Conservation (phyloP, 129 eudicot species). For the Escallonia herrerae region DNA sequence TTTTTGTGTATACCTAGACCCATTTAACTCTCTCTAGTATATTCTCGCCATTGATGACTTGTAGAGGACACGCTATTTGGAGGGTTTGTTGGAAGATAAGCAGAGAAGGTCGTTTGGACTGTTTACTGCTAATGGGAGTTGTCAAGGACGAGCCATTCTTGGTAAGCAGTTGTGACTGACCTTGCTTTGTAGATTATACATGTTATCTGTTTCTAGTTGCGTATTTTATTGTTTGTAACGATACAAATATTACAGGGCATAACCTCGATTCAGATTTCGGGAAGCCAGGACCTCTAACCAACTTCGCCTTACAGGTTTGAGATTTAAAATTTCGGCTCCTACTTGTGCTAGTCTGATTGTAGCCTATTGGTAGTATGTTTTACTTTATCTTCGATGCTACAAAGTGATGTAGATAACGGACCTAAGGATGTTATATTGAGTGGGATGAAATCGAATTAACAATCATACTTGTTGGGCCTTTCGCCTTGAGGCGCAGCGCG, state of each 20-base stretch:
- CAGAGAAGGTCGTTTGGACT: conserved; percentile 27
- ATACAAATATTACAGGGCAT: conserved; percentile 21
- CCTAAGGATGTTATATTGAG: too few relatives aligned
- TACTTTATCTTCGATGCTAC: too few relatives aligned
- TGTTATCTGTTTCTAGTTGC: conserved; percentile 8
- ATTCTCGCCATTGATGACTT: not conserved
- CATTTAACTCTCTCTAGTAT: too few relatives aligned
- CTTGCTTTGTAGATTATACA: conserved; percentile 7
- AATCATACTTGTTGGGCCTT: too few relatives aligned
- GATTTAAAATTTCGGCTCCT: not conserved
- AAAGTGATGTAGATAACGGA: too few relatives aligned
- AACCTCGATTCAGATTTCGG: conserved; percentile 20
- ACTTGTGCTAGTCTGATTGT: too few relatives aligned
- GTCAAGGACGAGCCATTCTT: conserved; percentile 12
- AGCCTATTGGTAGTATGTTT: too few relatives aligned
- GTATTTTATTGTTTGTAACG: not conserved
- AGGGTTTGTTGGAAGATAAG: conserved; percentile 27
- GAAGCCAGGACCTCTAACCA: conserved; percentile 22
- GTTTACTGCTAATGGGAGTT: conserved; percentile 13
- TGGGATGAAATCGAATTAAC: too few relatives aligned
- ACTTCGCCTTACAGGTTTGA: conserved; percentile 50
- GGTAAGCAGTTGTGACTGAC: conserved; percentile 27
- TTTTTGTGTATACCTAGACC: too few relatives aligned
- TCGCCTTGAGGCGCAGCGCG: too few relatives aligned
- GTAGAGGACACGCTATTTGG: conserved; percentile 52